A percentile compares a stretch with the other conserved stretches of the same genome.
Conservation (phyloP, 768 basidiomycete genomes). For the Hygrocybe punicea region DNA sequence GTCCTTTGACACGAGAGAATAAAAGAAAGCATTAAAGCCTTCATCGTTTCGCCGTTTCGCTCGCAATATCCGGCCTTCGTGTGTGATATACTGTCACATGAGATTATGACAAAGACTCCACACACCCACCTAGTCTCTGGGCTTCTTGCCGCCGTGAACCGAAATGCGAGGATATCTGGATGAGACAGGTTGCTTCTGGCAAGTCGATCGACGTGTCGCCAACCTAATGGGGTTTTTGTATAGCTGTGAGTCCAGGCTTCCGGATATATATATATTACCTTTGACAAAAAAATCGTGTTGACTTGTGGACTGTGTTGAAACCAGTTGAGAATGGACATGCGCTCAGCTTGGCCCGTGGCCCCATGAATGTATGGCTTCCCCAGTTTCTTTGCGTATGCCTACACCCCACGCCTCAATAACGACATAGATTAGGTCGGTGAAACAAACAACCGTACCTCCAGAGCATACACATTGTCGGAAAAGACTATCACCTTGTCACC, state of each 20-base stretch:
- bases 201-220: conserved; percentile 99
- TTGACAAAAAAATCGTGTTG: conserved; percentile 98
- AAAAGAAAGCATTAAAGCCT: conserved; percentile 99
- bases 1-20: conserved; percentile 97
- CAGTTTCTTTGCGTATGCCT: conserved; percentile 93
- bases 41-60: conserved; percentile 98
- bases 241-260: conserved; percentile 7
- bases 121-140: conserved; percentile 75
- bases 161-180: conserved; percentile 99
- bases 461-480: conserved; percentile 95
- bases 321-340: conserved; percentile 90
- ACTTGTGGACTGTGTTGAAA: conserved; percentile 95
- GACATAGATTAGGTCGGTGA: conserved; percentile 3
- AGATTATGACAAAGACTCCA: neutral
- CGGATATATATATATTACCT: conserved; percentile 50
- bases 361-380: conserved; percentile 96
- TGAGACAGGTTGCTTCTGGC: conserved; percentile 97
- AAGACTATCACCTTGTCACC: conserved; percentile 99
- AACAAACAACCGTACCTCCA: conserved; percentile 66
- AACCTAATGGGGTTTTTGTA: conserved; percentile 49
- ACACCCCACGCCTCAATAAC: conserved; percentile 3
- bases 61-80: conserved; percentile 84
- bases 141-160: conserved; percentile 98
- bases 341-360: conserved; percentile 88
- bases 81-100: conserved; percentile 1